Base-by-base conservation (phyloP, 305 asterid species). In the Euphrasia arctica region DNA sequence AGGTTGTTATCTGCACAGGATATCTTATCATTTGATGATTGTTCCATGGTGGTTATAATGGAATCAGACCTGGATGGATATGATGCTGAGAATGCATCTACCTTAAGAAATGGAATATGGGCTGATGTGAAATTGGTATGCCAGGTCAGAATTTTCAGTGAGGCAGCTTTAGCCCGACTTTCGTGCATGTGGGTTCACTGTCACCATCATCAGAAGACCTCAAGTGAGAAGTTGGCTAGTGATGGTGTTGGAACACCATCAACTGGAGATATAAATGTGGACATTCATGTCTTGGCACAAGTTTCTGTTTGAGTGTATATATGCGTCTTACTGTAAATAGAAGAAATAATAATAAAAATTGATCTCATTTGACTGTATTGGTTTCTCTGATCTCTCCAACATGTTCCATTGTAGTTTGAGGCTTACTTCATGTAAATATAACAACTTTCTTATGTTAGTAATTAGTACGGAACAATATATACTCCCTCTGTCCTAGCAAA, bases 11-110 rank as follows among this genome's bases (percentile, higher is more conserved):
- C 45, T 39, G 3, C 70, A 54, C 66, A 18, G 29, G 76, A 75
- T 73, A 65, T 78, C 52, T 15, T 77, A 32, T 51, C 82, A 58
- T 77, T 85, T 11, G 89, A 85, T 18, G 87, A 85, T 50, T 74
- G 85, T 64, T 81, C 92, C 54, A 78, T 80, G 34, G 86, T 85
- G 3, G 70, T 80, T 41, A 75, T 85, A 63, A 78, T 83, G 10
- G 70, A 82, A 73, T 61, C 76, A 2, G 92, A 85, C 66, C 75
- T 85, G 28, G 76, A 78, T 49, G 92, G 89, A 68, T 85, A 85
- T 58, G 77, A 69, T 62, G 73, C 72, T 9, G 69, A 27, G 41
- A 65, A 58, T 0, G 67, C 69, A 56, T 67, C 70, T 41, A 60
- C 63, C 64, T 14, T 60, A 22, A 62, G 81, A 61, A 76, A 70